Evolutionary conservation across 805 yeast species (phyloP).

Genomic region (Metschnikowia proteae): DNA sequence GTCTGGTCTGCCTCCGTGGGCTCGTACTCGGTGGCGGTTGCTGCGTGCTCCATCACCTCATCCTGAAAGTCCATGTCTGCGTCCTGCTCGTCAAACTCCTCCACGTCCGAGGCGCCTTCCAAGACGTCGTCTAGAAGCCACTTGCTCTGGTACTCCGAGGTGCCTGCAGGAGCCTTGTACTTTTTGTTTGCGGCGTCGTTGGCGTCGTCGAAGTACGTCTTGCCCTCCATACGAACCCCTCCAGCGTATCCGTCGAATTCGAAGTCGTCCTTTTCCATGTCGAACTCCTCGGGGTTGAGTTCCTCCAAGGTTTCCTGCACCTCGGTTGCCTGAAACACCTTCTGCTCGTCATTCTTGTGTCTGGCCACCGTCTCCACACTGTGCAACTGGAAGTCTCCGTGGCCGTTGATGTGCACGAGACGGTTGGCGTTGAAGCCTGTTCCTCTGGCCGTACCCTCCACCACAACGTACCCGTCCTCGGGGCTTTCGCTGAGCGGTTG

Average conservation of each 20-base stretch:
- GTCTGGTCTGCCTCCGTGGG: constrained; percentile 44
- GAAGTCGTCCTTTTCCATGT: constrained; percentile 36
- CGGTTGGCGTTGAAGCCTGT: constrained; percentile 74
- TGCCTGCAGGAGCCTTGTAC: constrained; percentile 59
- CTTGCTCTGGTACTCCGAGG: constrained; percentile 72
- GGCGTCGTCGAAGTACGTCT: constrained; percentile 41
- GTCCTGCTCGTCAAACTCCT: constrained; percentile 37
- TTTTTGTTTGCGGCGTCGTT: constrained; percentile 20
- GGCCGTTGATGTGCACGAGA: constrained; percentile 80
- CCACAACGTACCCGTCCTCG: constrained; percentile 43
- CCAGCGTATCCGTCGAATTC: constrained; percentile 22
- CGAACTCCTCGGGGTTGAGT: constrained; percentile 52
- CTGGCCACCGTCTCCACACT: constrained; percentile 51
- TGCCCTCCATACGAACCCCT: constrained; percentile 59
- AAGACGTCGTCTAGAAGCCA: constrained; percentile 65
- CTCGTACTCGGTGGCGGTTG: constrained; percentile 33
- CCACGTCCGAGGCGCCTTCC: constrained; percentile 40
- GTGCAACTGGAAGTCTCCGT: constrained; percentile 82
- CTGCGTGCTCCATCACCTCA: constrained; percentile 30
- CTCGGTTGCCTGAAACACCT: constrained; percentile 28
- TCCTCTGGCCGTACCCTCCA: constrained; percentile 88
- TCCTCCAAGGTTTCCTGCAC: constrained; percentile 58
- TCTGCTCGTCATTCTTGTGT: constrained; percentile 22
- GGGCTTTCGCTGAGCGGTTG: constrained; percentile 14
- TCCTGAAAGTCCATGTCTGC: constrained; percentile 29